These are phyloP conservation scores for Blastocystis sp. DNA, from an alignment of 352 stramenopile genomes.

Conservation along the genomic window DNA sequence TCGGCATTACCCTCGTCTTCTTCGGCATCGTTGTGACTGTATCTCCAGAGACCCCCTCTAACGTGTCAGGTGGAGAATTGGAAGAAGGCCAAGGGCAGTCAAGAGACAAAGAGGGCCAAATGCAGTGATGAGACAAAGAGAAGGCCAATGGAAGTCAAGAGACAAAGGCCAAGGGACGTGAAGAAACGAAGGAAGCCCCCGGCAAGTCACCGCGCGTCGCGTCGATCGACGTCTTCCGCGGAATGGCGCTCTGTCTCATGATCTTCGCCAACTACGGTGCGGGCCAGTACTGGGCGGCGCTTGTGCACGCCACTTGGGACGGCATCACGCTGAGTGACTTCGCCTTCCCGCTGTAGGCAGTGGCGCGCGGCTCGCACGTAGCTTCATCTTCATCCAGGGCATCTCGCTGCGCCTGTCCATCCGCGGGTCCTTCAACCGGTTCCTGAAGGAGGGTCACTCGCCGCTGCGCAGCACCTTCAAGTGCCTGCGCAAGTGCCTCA, in stretches of 20 bases:
- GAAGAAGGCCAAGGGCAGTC: neutral
- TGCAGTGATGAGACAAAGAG: neutral
- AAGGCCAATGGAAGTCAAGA: neutral
- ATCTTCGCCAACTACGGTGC: constrained; percentile 65
- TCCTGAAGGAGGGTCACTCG: neutral
- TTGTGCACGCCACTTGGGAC: constrained; percentile 50
- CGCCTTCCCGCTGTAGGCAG: constrained; percentile 32
- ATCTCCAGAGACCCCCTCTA: neutral
- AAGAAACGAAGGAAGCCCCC: neutral
- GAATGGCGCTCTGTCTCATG: constrained; percentile 43
- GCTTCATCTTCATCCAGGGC: constrained; percentile 61
- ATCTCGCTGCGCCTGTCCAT: constrained; percentile 56
- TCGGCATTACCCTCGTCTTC: constrained; percentile 3
- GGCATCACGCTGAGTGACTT: constrained; percentile 57
- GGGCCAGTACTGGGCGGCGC: neutral
- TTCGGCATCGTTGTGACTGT: constrained; percentile 23
- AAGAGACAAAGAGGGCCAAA: neutral
- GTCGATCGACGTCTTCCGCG: constrained; percentile 58
- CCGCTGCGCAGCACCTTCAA: constrained; percentile 12
- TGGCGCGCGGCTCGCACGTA: neutral
- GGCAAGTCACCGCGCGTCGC: constrained; percentile 6
- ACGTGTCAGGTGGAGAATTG: neutral
- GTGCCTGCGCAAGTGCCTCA: constrained; percentile 56
- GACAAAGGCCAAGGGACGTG: neutral
- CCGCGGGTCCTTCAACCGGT: neutral